Conservation (phyloP, 2,329 filamentous ascomycete species). For the Ploettnerulaceae sp. region DNA sequence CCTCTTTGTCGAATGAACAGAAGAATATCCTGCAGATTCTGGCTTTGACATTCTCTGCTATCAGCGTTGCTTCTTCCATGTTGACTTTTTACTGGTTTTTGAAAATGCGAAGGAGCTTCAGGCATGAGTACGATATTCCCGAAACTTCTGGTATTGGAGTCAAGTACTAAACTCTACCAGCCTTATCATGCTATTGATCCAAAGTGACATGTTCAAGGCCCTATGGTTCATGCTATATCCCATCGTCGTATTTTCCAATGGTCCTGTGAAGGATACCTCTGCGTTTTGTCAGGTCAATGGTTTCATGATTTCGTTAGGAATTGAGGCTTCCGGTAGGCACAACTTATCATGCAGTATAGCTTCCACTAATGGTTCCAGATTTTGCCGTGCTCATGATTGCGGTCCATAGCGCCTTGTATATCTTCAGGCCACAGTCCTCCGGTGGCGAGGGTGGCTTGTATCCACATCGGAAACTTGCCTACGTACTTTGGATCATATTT, state of each 20-base stretch:
- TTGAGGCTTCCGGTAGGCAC: constrained; percentile 56
- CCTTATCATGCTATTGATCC: constrained; percentile 68
- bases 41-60: constrained; percentile 38
- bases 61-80: constrained; percentile 54
- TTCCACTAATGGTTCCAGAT: constrained; percentile 41
- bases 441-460: constrained; percentile 61
- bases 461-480: constrained; percentile 58
- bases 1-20: constrained; percentile 17
- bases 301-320: constrained; percentile 61
- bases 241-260: constrained; percentile 49
- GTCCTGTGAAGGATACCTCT: constrained; percentile 46
- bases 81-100: constrained; percentile 66
- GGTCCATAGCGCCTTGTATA: constrained; percentile 66
- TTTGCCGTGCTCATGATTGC: constrained; percentile 68
- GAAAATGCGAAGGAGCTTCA: constrained; percentile 67
- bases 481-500: constrained; percentile 50
- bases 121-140: constrained; percentile 58
- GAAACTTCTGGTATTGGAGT: not conserved
- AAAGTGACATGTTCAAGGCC: constrained; percentile 67
- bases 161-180: constrained; percentile 31
- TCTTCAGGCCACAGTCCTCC: constrained; percentile 51
- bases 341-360: not conserved
- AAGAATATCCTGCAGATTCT: constrained; percentile 29
- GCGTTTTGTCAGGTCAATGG: constrained; percentile 63
- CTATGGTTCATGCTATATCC: constrained; percentile 64